A percentile compares a stretch with the other conserved stretches of the same genome.
phyloP scores from a whole-genome alignment of 2,329 filamentous ascomycete species.

The Mariannaea sp. region DNA sequence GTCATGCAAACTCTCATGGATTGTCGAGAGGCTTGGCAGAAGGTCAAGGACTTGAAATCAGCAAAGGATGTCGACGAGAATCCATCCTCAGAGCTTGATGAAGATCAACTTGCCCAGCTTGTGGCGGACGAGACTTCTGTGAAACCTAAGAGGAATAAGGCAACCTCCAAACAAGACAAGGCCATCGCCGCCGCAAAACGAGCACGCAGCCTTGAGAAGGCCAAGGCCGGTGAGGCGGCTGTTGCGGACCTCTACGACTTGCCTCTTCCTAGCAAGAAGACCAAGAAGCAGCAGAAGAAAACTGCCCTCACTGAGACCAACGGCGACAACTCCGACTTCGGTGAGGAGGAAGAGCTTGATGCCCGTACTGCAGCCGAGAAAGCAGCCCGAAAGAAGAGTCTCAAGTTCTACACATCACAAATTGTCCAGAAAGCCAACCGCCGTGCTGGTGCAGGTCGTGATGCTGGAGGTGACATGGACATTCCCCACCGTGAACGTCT shows the following conservation, averaged over 20 bases:
- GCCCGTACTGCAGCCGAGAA: constrained; percentile 84
- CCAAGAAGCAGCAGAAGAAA: constrained; percentile 45
- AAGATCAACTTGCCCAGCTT: constrained; percentile 35
- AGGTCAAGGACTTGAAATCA: constrained; percentile 68
- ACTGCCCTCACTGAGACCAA: constrained; percentile 46
- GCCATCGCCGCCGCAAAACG: constrained; percentile 44
- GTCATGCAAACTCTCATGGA: constrained; percentile 85
- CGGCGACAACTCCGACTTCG: constrained; percentile 84
- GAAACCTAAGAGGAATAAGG: constrained; percentile 40
- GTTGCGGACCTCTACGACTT: constrained; percentile 73
- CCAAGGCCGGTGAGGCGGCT: constrained; percentile 69
- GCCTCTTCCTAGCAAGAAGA: constrained; percentile 54
- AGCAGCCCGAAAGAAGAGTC: constrained; percentile 83
- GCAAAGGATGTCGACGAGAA: constrained; percentile 47
- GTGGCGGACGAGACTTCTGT: constrained; percentile 30
- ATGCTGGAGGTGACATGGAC: constrained; percentile 79
- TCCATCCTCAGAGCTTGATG: constrained; percentile 26
- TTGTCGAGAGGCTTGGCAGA: constrained; percentile 80
- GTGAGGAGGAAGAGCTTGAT: constrained; percentile 83
- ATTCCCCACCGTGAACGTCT: constrained; percentile 88
- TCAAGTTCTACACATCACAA: constrained; percentile 98
- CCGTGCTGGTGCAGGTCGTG: constrained; percentile 72
- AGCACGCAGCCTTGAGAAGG: constrained; percentile 52
- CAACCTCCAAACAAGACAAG: constrained; percentile 44
- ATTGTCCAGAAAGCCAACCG: constrained; percentile 94